phyloP scores from a whole-genome alignment of 2,329 filamentous ascomycete genomes.

The Aspergillus texensis region DNA sequence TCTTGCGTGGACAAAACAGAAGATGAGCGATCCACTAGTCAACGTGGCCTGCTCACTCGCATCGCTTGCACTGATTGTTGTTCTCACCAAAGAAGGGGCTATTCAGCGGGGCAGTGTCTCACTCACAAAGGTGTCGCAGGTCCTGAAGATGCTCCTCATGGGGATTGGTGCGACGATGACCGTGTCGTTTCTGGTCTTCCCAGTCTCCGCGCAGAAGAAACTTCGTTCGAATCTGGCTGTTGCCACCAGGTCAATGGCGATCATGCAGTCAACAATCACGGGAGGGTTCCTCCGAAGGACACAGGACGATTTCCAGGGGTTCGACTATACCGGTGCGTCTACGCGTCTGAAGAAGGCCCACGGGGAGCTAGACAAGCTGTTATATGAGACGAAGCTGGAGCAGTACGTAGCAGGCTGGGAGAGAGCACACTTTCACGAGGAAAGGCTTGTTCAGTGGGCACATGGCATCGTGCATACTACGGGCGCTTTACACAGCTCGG shows the following conservation, averaged over 20 bases:
- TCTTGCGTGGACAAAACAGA: slow-evolving; percentile 85
- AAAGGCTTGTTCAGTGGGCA: slow-evolving; percentile 78
- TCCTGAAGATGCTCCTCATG: slow-evolving; percentile 79
- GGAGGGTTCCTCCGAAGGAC: slow-evolving; percentile 82
- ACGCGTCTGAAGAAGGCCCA: slow-evolving; percentile 68
- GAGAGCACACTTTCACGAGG: slow-evolving; percentile 75
- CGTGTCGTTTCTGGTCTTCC: slow-evolving; percentile 77
- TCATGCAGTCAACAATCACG: slow-evolving; percentile 80
- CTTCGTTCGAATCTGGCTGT: slow-evolving; percentile 74
- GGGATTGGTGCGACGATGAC: slow-evolving; percentile 71
- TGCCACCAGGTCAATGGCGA: slow-evolving; percentile 73
- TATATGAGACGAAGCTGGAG: slow-evolving; percentile 86
- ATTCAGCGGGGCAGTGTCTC: slow-evolving; percentile 82
- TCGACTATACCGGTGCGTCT: slow-evolving; percentile 65
- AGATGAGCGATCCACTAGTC: slow-evolving; percentile 74
- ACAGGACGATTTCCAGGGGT: slow-evolving; percentile 72
- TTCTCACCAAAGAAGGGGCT: slow-evolving; percentile 87
- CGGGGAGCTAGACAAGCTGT: slow-evolving; percentile 70
- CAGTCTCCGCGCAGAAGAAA: slow-evolving; percentile 72
- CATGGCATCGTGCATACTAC: slow-evolving; percentile 85
- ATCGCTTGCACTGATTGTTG: slow-evolving; percentile 84
- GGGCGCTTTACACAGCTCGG: slow-evolving; percentile 85
- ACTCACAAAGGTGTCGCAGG: slow-evolving; percentile 76
- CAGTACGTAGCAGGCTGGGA: slow-evolving; percentile 82
- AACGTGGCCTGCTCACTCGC: slow-evolving; percentile 84